A percentile compares a stretch with the other conserved stretches of the same genome.
These are phyloP conservation scores for Zymoseptoria pseudotritici DNA, from an alignment of 2,329 filamentous ascomycete species.

Conservation along the genomic window DNA sequence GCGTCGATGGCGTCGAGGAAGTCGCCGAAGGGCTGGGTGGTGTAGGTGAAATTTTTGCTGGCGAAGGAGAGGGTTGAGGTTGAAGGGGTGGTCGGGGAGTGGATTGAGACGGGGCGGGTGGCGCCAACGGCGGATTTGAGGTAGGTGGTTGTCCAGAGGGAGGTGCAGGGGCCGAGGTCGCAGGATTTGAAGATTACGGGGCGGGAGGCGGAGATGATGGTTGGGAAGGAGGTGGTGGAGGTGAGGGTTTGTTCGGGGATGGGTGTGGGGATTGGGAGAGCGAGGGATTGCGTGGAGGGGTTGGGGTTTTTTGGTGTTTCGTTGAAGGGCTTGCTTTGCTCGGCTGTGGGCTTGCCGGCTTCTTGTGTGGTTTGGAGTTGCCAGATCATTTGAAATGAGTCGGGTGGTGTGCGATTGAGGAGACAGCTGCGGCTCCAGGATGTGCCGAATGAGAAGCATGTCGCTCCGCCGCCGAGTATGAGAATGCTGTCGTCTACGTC, in stretches of 20 bases:
- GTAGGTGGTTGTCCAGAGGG: constrained; percentile 62
- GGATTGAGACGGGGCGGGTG: constrained; percentile 63
- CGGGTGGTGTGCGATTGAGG: constrained; percentile 20
- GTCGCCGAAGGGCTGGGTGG: constrained; percentile 56
- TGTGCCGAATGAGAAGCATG: constrained; percentile 85
- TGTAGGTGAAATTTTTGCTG: constrained; percentile 74
- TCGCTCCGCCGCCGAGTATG: constrained; percentile 71
- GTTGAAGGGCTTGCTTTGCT: constrained; percentile 10
- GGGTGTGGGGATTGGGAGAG: constrained; percentile 13
- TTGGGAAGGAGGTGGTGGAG: constrained; percentile 51
- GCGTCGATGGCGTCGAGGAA: constrained; percentile 56
- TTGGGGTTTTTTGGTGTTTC: constrained; percentile 2
- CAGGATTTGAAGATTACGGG: constrained; percentile 60
- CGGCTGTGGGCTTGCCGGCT: constrained; percentile 14
- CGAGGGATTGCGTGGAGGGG: background rate
- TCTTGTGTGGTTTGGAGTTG: constrained; percentile 19
- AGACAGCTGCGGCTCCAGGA: constrained; percentile 63
- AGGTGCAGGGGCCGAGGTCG: constrained; percentile 59
- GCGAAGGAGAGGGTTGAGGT: constrained; percentile 67
- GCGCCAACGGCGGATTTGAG: constrained; percentile 55
- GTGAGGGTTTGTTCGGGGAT: constrained; percentile 50
- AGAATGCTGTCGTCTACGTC: constrained; percentile 46
- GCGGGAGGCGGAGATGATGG: constrained; percentile 49
- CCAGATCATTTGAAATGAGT: constrained; percentile 22
- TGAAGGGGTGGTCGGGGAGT: constrained; percentile 49